Evolutionary conservation across 805 yeast species (phyloP).

Genomic region (Metschnikowia drakensbergensis): DNA sequence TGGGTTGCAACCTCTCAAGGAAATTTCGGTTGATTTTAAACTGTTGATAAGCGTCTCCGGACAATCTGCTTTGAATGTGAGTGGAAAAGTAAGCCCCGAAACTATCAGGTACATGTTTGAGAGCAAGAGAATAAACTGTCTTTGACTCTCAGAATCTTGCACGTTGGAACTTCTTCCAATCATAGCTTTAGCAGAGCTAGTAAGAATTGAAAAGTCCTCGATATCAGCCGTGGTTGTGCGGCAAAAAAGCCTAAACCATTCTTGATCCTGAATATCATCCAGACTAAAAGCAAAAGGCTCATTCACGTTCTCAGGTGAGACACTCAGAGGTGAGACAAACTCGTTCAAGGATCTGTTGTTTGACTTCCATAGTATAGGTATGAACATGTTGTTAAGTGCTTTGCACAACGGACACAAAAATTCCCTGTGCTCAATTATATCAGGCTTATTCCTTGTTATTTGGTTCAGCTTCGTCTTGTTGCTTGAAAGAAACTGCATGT

Average conservation of each 20-base stretch:
- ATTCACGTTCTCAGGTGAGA: conserved; percentile 2
- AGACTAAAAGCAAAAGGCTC: conserved; percentile 17
- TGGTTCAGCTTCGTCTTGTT: conserved; percentile 57
- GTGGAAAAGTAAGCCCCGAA: conserved; percentile 37
- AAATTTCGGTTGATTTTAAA: conserved; percentile 61
- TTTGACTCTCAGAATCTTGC: conserved; percentile 15
- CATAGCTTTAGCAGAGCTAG: conserved; percentile 27
- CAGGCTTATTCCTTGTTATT: conserved; percentile 79
- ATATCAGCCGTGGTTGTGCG: conserved; percentile 22
- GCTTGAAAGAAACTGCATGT: conserved; percentile 57
- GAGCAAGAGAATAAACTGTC: conserved; percentile 27
- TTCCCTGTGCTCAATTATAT: conserved; percentile 63
- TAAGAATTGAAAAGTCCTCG: conserved; percentile 22
- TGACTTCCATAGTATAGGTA: conserved; percentile 65
- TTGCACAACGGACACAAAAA: conserved; percentile 90
- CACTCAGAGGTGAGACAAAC: conserved; percentile 15
- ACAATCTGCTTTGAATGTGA: conserved; percentile 33
- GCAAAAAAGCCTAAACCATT: conserved; percentile 27
- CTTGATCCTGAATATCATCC: conserved; percentile 15
- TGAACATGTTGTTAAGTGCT: conserved; percentile 74
- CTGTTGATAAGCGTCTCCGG: conserved; percentile 47
- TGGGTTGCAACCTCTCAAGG: conserved; percentile 49
- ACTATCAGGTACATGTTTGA: conserved; percentile 35
- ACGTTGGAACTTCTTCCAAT: conserved; percentile 19
- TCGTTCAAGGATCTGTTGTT: conserved; percentile 36